Conservation (phyloP, 768 basidiomycete species). For the Suillus subalutaceus region DNA sequence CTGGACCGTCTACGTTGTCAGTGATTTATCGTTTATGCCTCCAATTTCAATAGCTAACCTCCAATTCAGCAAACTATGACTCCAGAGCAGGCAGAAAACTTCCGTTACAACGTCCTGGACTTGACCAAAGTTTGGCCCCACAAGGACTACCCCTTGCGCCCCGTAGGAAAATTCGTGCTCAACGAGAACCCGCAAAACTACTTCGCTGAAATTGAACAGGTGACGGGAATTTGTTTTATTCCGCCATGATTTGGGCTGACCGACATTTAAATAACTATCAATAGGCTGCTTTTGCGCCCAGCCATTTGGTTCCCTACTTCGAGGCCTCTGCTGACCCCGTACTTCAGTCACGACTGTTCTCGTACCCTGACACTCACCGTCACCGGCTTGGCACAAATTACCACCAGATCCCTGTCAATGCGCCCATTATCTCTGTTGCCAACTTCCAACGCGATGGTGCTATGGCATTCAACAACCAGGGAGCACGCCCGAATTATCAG, state of each 20-base stretch:
- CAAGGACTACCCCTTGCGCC: slow-evolving; percentile 82
- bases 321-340: slow-evolving; percentile 93
- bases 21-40: slow-evolving; percentile 26
- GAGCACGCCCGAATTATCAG: slow-evolving; percentile 85
- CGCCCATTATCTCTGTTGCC: slow-evolving; percentile 67
- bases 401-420: slow-evolving; percentile 87
- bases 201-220: slow-evolving; percentile 96
- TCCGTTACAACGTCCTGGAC: slow-evolving; percentile 90
- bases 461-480: slow-evolving; percentile 75
- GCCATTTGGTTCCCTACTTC: slow-evolving; percentile 85
- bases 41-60: slow-evolving; percentile 11
- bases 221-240: slow-evolving; percentile 43
- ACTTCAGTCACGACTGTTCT: slow-evolving; percentile 92
- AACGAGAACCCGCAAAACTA: slow-evolving; percentile 83
- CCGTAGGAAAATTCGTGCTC: slow-evolving; percentile 82
- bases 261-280: background rate
- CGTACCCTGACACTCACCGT: slow-evolving; percentile 89
- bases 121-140: slow-evolving; percentile 94
- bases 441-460: slow-evolving; percentile 94
- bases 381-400: slow-evolving; percentile 83
- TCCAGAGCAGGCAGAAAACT: slow-evolving; percentile 84
- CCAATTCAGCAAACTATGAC: slow-evolving; percentile 85
- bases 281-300: slow-evolving; percentile 83
- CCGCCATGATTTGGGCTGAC: slow-evolving; percentile 16
- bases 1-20: slow-evolving; percentile 86